These are phyloP conservation scores for Leccinum uliginosum DNA, from an alignment of 768 basidiomycete genomes.

Conservation along the genomic window DNA sequence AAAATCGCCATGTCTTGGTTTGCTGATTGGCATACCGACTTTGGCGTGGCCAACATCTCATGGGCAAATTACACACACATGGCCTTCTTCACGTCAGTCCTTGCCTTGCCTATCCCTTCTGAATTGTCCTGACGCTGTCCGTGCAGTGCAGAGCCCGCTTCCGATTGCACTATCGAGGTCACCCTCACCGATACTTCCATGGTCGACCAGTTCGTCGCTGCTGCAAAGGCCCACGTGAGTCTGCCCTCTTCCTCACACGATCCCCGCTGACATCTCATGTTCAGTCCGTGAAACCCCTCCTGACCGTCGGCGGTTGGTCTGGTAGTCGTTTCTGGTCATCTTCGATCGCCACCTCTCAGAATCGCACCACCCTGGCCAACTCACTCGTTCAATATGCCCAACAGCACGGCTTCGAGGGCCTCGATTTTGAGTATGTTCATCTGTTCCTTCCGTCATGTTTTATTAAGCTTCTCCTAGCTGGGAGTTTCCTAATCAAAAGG, in stretches of 20 bases:
- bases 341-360: conserved; percentile 48
- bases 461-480: conserved; percentile 45
- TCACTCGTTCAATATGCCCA: conserved; percentile 47
- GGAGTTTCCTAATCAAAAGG: conserved; percentile 76
- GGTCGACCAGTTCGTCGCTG: conserved; percentile 19
- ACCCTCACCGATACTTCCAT: conserved; percentile 1
- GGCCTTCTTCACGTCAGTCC: conserved; percentile 55
- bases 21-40: conserved; percentile 58
- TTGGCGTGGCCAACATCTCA: conserved; percentile 46
- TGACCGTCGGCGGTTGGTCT: conserved; percentile 67
- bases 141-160: conserved; percentile 22
- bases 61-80: conserved; percentile 68
- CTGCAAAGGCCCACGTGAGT: conserved; percentile 27
- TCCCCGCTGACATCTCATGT: neutral
- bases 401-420: conserved; percentile 52
- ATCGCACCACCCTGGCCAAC: conserved; percentile 56
- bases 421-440: conserved; percentile 60
- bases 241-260: neutral
- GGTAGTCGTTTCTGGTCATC: conserved; percentile 61
- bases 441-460: neutral
- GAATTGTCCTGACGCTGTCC: neutral
- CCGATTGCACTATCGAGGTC: conserved; percentile 11
- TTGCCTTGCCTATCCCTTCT: neutral
- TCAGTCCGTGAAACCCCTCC: conserved; percentile 51
- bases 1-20: conserved; percentile 61